Conservation (phyloP, 768 basidiomycete genomes). For the Pulveroboletus frians region DNA sequence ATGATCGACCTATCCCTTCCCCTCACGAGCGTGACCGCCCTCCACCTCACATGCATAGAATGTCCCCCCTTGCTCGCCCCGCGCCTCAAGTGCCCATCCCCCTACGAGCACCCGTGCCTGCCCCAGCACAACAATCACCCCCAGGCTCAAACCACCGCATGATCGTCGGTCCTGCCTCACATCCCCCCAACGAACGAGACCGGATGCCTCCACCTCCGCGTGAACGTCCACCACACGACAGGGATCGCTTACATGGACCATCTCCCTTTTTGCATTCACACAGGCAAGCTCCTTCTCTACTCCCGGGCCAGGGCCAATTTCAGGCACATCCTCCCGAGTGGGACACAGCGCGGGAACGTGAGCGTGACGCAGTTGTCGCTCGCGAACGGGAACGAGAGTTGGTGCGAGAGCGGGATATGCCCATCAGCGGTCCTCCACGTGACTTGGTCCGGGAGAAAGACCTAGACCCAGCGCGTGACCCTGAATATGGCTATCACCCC, state of each 20-base stretch:
- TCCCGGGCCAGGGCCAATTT: constrained; percentile 31
- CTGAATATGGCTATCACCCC: constrained; percentile 20
- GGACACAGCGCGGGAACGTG: constrained; percentile 24
- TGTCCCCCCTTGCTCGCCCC: constrained; percentile 22
- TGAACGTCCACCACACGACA: constrained; percentile 20
- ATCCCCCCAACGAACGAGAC: constrained; percentile 23
- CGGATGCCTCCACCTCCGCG: constrained; percentile 22
- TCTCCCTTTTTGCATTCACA: constrained; percentile 19
- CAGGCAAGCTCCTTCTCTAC: constrained; percentile 13
- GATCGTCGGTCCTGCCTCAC: constrained; percentile 13
- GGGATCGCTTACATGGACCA: constrained; percentile 28
- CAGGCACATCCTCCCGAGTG: constrained; percentile 27
- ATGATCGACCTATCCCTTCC: constrained; percentile 20
- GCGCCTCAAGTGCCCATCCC: constrained; percentile 16
- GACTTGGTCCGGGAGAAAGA: constrained; percentile 23
- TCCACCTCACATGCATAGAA: constrained; percentile 19
- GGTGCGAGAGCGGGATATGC: constrained; percentile 21
- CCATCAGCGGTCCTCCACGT: constrained; percentile 20
- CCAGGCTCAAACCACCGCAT: constrained; percentile 24
- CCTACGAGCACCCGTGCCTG: constrained; percentile 8
- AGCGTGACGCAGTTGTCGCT: constrained; percentile 13
- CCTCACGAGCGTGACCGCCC: constrained; percentile 25
- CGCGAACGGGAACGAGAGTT: constrained; percentile 25
- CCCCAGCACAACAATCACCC: constrained; percentile 20
- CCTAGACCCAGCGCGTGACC: constrained; percentile 21